Evolutionary conservation across 371 early-diverging fungal species (phyloP), one percentile per base, ranked within the genome.

Genomic region (Thermomucor indicae-seudaticae): DNA sequence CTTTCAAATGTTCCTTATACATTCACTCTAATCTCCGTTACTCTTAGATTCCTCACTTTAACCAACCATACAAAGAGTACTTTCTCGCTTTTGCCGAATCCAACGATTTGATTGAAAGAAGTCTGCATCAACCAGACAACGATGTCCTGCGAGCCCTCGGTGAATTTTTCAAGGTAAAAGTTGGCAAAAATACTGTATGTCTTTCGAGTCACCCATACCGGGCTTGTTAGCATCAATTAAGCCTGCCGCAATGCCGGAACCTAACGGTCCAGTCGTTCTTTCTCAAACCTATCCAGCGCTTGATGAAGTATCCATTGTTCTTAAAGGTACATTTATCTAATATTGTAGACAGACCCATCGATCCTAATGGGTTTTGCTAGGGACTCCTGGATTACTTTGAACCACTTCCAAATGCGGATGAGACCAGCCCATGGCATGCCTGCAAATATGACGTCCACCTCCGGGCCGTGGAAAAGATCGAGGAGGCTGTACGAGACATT

Each of bases 291-390:
- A 64, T 72, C 6, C 73, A 72, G 40, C 47, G 73, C 24, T 49
- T 72, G 0, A 66, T 68, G 58, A 72, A 72, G 48, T 72, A 72
- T 39, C 73, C 73, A 3, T 39, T 72, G 10, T 68, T 72, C 31
- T 68, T 72, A 35, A 65, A 44, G n/a, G n/a, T n/a, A n/a, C n/a
- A n/a, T n/a, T n/a, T n/a, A n/a, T n/a, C n/a, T n/a, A n/a, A n/a
- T n/a, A n/a, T n/a, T n/a, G n/a, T n/a, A n/a, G n/a, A n/a, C n/a
- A n/a, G n/a, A n/a, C n/a, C n/a, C n/a, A n/a, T n/a, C n/a, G n/a
- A n/a, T n/a, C n/a, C n/a, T n/a, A n/a, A n/a, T n/a, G n/a, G n/a
- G n/a, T n/a, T n/a, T n/a, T n/a, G n/a, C n/a, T n/a, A n/a, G n/a
- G n/a, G n/a, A n/a, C n/a, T n/a, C n/a, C n/a, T n/a, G n/a, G n/a